Base-by-base conservation (phyloP, 768 basidiomycete species). In the Agaricus blazei region DNA sequence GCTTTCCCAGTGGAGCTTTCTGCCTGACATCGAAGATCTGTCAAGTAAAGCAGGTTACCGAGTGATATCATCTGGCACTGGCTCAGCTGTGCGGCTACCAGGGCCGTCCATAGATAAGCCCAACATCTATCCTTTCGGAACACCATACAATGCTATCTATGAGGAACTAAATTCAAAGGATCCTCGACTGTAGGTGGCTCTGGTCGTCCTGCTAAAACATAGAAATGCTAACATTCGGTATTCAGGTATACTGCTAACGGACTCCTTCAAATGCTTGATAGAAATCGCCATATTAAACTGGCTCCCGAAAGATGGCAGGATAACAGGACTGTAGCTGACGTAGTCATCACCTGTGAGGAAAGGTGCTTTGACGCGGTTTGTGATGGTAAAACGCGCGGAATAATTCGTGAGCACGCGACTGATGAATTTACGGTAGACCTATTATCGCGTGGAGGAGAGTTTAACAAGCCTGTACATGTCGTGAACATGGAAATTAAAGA, bases 401-500 rank as follows among this genome's bases (percentile, higher is more conserved):
- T 31, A 15, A 36, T 40, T 4, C 26, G 3, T 48, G 52, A 26
- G 28, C 37, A 23, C 29, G 24, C 26, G 19, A 26, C 46, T 43
- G 9, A 53, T 31, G 29, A 7, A 45, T 27, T 15, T 41, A 19
- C 4, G 7, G 28, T 46, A 93, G 97, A 99, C 72, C 74, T 99
- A 12, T 75, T 98, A 56, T 72, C 78, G 31, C 82, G 92, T 61
- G 94, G 93, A 28, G 92, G 97, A 3, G 95, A 98, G 55, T 87
- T 85, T 65, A 98, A 93, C 73, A 87, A 87, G 58, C 90, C 95
- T 1, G 93, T 98, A 15, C 97, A 99, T 69, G 70, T 99, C 42
- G 91, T 99, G 65, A 99, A 99, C 70, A 83, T 98, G 58, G 97
- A 99, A 67, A 98, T 98, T 71, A 97, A 91, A 74, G 97, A 99